phyloP scores from a whole-genome alignment of 306 rosid genomes.

The Neltuma alba region DNA sequence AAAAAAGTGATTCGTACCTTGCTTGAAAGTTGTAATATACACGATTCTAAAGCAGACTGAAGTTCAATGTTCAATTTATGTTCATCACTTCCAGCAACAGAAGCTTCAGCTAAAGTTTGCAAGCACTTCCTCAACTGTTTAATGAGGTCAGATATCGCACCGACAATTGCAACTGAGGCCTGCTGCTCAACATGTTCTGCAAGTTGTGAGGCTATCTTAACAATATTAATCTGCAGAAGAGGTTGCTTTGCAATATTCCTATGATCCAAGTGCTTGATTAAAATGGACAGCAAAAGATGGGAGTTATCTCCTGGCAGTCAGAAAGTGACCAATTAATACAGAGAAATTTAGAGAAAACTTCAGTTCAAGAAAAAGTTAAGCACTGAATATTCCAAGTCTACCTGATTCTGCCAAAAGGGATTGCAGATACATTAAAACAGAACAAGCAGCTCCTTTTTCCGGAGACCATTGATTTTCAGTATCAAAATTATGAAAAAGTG shows the following conservation, averaged over 20 bases:
- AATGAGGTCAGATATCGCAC: slow-evolving; percentile 85
- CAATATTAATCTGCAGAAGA: slow-evolving; percentile 65
- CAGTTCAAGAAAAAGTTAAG: background rate
- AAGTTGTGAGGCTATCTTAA: slow-evolving; percentile 65
- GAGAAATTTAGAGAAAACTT: slow-evolving; percentile 27
- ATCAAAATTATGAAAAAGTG: slow-evolving; percentile 89
- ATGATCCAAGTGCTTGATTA: slow-evolving; percentile 99
- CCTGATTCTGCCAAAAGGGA: slow-evolving; percentile 87
- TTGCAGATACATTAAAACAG: slow-evolving; percentile 80
- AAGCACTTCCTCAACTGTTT: slow-evolving; percentile 87
- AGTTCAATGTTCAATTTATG: slow-evolving; percentile 62
- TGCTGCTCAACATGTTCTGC: slow-evolving; percentile 73
- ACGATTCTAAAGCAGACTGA: slow-evolving; percentile 71
- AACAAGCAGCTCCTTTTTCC: slow-evolving; percentile 72
- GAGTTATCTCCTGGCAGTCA: slow-evolving; percentile 83
- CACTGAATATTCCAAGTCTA: slow-evolving; percentile 38
- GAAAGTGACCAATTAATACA: slow-evolving; percentile 28
- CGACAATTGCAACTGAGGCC: slow-evolving; percentile 68
- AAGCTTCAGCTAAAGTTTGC: slow-evolving; percentile 67
- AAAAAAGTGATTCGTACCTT: slow-evolving; percentile 58
- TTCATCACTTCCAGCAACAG: slow-evolving; percentile 45
- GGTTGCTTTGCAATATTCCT: slow-evolving; percentile 77
- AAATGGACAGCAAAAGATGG: slow-evolving; percentile 74
- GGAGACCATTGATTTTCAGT: slow-evolving; percentile 76
- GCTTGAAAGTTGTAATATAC: slow-evolving; percentile 73